These are phyloP conservation scores for Streptanthus diversifolius DNA, from an alignment of 345 rosid species.

Conservation along the genomic window DNA sequence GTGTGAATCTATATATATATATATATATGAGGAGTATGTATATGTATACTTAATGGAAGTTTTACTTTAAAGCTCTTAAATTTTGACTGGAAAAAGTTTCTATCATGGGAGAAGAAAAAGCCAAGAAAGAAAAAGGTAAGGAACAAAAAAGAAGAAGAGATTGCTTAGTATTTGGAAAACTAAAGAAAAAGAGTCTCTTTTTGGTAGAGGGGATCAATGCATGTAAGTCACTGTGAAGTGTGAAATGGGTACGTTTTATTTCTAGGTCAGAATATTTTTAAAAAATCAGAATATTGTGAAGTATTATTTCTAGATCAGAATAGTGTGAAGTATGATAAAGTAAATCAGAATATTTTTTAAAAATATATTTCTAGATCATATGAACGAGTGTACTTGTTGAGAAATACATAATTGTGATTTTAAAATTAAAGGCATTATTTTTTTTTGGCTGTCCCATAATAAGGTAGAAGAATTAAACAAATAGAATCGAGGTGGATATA, in stretches of 20 bases:
- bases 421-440: neutral
- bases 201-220: slow-evolving; percentile 24
- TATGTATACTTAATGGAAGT: slow-evolving; percentile 22
- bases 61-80: slow-evolving; percentile 29
- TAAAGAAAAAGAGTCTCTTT: slow-evolving; percentile 31
- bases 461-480: neutral
- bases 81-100: slow-evolving; percentile 33
- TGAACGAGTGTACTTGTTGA: neutral
- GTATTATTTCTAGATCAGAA: neutral
- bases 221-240: slow-evolving; percentile 27
- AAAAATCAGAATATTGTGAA: no score
- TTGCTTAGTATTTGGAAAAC: slow-evolving; percentile 19
- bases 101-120: slow-evolving; percentile 23
- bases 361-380: neutral
- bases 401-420: neutral
- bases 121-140: slow-evolving; percentile 19
- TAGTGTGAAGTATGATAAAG: no score
- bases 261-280: neutral
- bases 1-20: slow-evolving; percentile 18
- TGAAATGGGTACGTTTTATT: slow-evolving; percentile 28
- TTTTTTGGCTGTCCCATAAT: slow-evolving; percentile 16
- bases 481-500: slow-evolving; percentile 6
- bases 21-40: slow-evolving; percentile 8
- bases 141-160: neutral
- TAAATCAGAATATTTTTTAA: neutral